phyloP scores from a whole-genome alignment of 495 filamentous ascomycete genomes.

The Zalerion maritima region DNA sequence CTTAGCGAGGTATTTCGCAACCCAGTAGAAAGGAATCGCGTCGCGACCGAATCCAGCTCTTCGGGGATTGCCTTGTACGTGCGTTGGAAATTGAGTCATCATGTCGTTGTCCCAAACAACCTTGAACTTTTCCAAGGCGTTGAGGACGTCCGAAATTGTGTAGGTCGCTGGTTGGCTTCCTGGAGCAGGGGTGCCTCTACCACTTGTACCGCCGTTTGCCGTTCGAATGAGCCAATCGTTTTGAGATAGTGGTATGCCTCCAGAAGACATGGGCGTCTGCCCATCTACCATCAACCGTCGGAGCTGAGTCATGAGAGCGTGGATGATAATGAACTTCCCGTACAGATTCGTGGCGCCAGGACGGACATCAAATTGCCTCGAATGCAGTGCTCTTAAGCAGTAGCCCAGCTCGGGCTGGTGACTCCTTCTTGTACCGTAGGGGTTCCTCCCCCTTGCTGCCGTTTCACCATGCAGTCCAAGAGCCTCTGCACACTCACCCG shows the following conservation, averaged over 20 bases:
- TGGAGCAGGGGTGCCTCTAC: constrained; percentile 34
- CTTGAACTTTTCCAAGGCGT: constrained; percentile 51
- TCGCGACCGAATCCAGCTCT: constrained; percentile 50
- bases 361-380: constrained; percentile 34
- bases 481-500: constrained; percentile 42
- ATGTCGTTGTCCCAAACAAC: constrained; percentile 49
- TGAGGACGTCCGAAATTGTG: constrained; percentile 19
- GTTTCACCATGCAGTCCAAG: constrained; percentile 39
- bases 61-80: constrained; percentile 20
- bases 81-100: constrained; percentile 42
- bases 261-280: constrained; percentile 18
- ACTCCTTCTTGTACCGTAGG: constrained; percentile 38
- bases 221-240: constrained; percentile 31
- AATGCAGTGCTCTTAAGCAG: constrained; percentile 38
- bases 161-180: constrained; percentile 17
- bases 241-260: constrained; percentile 29
- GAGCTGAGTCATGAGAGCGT: constrained; percentile 43
- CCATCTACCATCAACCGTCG: constrained; percentile 22
- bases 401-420: constrained; percentile 43
- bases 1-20: constrained; percentile 40
- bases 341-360: constrained; percentile 46
- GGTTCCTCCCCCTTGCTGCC: constrained; percentile 31
- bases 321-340: constrained; percentile 56
- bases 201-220: constrained; percentile 25
- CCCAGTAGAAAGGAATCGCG: constrained; percentile 50